Base-by-base conservation (phyloP, 2,329 filamentous ascomycete species). In the Hypoxylon sp. region DNA sequence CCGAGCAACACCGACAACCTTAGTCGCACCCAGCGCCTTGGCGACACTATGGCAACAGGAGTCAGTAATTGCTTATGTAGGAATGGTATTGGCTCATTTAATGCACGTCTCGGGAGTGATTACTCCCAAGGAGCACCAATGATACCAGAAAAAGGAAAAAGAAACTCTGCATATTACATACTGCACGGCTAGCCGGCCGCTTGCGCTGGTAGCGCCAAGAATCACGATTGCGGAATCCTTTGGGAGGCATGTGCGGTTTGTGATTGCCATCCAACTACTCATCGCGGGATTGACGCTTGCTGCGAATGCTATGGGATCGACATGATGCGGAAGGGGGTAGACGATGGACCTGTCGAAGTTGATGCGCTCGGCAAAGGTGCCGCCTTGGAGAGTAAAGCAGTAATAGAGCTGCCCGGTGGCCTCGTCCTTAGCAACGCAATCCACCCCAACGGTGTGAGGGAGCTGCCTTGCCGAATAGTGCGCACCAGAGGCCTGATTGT, bases 181-280 rank as follows among this genome's bases (percentile, higher is more conserved):
- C n/a, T 79, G 74, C 2, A 84, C 80, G 0, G 85, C 85, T 0
- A 85, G 72, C 3, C 78, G 76, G 0, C 85, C 86, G 43, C 82
- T 84, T 0, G 81, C 80, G 17, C 81, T 83, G 0, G 85, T 86
- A 0, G 79, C 85, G 0, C 85, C 85, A 13, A 86, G 64, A 44
- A 87, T 80, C 13, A 86, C 75, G 3, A 82, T 81, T 3, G 78
- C 81, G 69, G 84, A 87, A 4, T 76, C 73, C 19, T 72, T 47
- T 2, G 78, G 77, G 2, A 84, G 72, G n/a, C n/a, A 5, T 74
- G 80, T 79, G 5, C 85, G 79, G 39, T 79, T 76, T 20, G 75
- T 78, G 34, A 88, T 74, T 4, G 84, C 85, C 84, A 88, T 85
- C 85, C 85, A 88, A 41, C 79, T 81, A 55, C 80, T 82, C 77